Evolutionary conservation across 352 stramenopile genomes (phyloP).

Genomic region (Phytophthora syringae): DNA sequence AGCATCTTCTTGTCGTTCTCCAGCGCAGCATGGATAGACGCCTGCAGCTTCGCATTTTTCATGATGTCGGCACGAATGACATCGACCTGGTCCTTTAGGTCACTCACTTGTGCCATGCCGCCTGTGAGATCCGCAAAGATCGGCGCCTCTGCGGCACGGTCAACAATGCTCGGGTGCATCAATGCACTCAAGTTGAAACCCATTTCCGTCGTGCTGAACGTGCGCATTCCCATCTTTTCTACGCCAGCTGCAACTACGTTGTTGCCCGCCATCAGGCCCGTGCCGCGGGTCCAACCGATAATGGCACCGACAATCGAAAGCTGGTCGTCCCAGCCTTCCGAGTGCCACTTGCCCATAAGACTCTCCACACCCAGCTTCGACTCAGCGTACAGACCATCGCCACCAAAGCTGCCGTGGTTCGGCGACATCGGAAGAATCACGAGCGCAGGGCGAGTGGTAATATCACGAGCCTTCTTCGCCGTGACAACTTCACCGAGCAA

Average conservation of each 20-base stretch:
- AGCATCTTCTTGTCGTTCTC: conserved; percentile 51
- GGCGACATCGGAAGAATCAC: conserved; percentile 83
- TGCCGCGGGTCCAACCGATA: conserved; percentile 90
- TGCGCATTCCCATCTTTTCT: conserved; percentile 83
- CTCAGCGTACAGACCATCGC: conserved; percentile 89
- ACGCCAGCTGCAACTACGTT: conserved; percentile 85
- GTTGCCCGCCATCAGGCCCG: conserved; percentile 90
- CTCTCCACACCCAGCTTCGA: conserved; percentile 89
- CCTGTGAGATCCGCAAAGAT: conserved; percentile 85
- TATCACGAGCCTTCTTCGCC: conserved; percentile 74
- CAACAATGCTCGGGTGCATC: conserved; percentile 82
- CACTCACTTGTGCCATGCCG: conserved; percentile 76
- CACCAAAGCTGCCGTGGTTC: conserved; percentile 89
- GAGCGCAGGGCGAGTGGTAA: conserved; percentile 77
- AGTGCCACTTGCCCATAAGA: conserved; percentile 88
- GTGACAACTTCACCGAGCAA: conserved; percentile 81
- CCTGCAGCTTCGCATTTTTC: conserved; percentile 63
- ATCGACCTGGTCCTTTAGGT: conserved; percentile 76
- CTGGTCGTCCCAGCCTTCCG: conserved; percentile 88
- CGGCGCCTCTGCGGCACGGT: conserved; percentile 70
- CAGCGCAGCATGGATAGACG: conserved; percentile 44
- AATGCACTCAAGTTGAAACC: conserved; percentile 89
- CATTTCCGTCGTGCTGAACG: conserved; percentile 89
- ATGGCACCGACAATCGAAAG: conserved; percentile 84
- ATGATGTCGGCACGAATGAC: conserved; percentile 60